Evolutionary conservation across 2,329 filamentous ascomycete species (phyloP).

Genomic region (Microsporum canis): DNA sequence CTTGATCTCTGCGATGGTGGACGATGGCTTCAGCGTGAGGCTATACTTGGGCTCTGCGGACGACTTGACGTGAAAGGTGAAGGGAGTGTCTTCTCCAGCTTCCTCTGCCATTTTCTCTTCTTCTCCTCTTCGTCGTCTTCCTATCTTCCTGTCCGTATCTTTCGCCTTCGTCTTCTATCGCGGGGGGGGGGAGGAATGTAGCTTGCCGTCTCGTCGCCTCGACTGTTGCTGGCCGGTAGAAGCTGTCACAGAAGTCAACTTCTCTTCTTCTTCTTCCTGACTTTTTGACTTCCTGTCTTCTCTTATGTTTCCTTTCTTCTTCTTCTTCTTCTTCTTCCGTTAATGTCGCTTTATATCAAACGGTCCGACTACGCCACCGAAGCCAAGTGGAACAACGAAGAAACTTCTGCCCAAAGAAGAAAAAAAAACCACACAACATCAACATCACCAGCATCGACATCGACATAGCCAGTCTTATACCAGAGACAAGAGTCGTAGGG

Average conservation of each 20-base stretch:
- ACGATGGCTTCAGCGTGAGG: conserved; percentile 65
- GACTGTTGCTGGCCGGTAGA: no score
- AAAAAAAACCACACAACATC: background rate
- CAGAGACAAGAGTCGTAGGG: no score
- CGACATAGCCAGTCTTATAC: background rate
- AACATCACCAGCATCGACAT: background rate
- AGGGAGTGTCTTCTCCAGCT: conserved; percentile 54
- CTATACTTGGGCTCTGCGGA: conserved; percentile 78
- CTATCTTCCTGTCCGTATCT: background rate
- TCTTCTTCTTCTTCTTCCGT: background rate
- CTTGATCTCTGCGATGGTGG: conserved; percentile 78
- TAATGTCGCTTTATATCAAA: background rate
- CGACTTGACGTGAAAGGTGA: conserved; percentile 98
- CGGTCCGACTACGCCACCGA: conserved; percentile 1
- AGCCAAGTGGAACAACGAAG: conserved; percentile 12
- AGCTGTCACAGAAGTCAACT: no score
- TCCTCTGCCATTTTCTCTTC: conserved; percentile 31
- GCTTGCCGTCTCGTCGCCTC: background rate
- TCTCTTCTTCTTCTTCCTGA: background rate
- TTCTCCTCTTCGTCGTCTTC: background rate
- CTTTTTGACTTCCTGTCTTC: background rate
- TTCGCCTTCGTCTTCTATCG: background rate
- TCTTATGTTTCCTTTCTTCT: background rate
- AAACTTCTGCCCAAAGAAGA: conserved; percentile 4
- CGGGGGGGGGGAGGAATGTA: background rate